A percentile compares a stretch with the other conserved stretches of the same genome.
Conservation (phyloP, 257 asterid species). For the Linderniella brevidens region DNA sequence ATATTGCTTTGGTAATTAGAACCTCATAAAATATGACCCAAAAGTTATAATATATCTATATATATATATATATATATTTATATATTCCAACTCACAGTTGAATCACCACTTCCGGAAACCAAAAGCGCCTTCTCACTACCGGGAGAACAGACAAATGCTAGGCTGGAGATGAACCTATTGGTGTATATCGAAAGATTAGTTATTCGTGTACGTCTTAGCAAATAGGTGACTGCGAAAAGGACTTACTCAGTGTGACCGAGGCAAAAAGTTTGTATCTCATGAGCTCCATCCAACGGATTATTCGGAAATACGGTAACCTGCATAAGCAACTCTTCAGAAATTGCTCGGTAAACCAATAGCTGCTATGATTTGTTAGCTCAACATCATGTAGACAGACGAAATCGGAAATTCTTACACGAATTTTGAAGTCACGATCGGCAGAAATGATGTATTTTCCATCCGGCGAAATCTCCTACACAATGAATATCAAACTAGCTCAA, state of each 20-base stretch:
- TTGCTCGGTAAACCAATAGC: not conserved
- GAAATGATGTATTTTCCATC: constrained; percentile 56
- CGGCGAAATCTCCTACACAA: constrained; percentile 74
- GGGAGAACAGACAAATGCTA: constrained; percentile 39
- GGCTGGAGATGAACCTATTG: constrained; percentile 72
- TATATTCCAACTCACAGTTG: constrained; percentile 89
- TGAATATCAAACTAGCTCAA: not conserved
- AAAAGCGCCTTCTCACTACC: constrained; percentile 35
- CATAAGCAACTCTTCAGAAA: constrained; percentile 14
- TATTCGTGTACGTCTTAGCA: not conserved
- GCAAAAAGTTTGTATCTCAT: constrained; percentile 82
- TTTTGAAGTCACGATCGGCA: constrained; percentile 93
- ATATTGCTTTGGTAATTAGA: no score
- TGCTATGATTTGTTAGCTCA: no score
- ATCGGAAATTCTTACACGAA: constrained; percentile 39
- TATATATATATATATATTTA: no score
- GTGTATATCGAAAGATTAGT: constrained; percentile 10
- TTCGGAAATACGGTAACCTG: constrained; percentile 73
- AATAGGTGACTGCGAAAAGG: constrained; percentile 6
- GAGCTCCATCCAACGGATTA: constrained; percentile 64
- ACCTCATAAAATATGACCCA: not conserved
- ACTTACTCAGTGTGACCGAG: constrained; percentile 92
- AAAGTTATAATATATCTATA: constrained; percentile 1
- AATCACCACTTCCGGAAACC: constrained; percentile 95
- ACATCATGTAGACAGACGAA: no score